Percentiles rank a stretch among this genome's conserved stretches.
These are phyloP conservation scores for Falciphora oryzae DNA, from an alignment of 2,329 filamentous ascomycete genomes.

Conservation along the genomic window DNA sequence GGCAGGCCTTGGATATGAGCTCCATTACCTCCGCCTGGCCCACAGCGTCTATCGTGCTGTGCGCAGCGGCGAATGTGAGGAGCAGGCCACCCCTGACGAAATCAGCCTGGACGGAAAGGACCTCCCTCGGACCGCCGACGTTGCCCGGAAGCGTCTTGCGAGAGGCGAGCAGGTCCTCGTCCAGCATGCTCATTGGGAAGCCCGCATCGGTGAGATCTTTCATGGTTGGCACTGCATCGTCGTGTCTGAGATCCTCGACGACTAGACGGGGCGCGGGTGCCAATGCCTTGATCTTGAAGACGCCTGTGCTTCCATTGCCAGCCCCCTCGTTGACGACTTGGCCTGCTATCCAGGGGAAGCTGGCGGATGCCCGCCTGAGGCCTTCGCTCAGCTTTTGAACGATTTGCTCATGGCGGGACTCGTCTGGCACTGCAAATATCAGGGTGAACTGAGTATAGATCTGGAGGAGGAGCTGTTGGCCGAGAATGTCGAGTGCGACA, in stretches of 20 bases:
- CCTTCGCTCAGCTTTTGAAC: conserved; percentile 27
- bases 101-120: conserved; percentile 30
- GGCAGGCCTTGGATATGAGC: conserved; percentile 44
- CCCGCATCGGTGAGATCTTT: conserved; percentile 27
- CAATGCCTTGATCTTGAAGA: conserved; percentile 33
- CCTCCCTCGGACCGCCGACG: conserved; percentile 25
- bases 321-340: conserved; percentile 31
- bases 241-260: conserved; percentile 36
- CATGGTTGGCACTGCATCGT: conserved; percentile 31
- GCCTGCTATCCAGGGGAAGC: conserved; percentile 43
- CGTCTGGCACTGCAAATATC: conserved; percentile 26
- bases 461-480: conserved; percentile 32
- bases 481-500: conserved; percentile 33
- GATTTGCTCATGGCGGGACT: conserved; percentile 19
- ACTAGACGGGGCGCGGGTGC: conserved; percentile 27
- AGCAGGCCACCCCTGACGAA: conserved; percentile 17
- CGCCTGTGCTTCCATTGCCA: conserved; percentile 22
- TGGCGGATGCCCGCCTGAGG: conserved; percentile 29
- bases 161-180: conserved; percentile 37
- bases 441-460: conserved; percentile 43
- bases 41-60: conserved; percentile 19
- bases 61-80: conserved; percentile 16
- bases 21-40: conserved; percentile 18
- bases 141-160: conserved; percentile 28
- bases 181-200: conserved; percentile 43